Base-by-base conservation (phyloP, 2,329 filamentous ascomycete species). In the Pseudocercospora musae region DNA sequence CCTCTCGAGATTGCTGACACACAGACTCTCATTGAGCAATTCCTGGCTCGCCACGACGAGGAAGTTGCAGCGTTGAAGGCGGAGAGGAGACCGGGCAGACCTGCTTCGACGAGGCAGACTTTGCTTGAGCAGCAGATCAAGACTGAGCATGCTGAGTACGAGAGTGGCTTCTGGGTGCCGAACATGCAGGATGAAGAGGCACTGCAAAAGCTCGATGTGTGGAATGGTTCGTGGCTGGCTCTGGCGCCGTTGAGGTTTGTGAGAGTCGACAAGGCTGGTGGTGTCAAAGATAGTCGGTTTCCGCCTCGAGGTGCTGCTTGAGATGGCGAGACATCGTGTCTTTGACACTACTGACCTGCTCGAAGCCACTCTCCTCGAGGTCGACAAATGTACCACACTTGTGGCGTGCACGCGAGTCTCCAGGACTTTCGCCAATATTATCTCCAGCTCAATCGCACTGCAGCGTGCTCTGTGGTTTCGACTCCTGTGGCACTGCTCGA, bases 151-250 rank as follows among this genome's bases (percentile, higher is more conserved):
- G 89, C 89, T 69, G 95, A 99, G 79, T 91, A 90, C 68, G 84
- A 88, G 66, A 87, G 87, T 58, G 95, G 95, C 0, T 96, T 96
- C 72, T 89, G 90, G 91, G 76, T 96, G 44, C 93, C 94, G 0
- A 90, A 97, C 73, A 79, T 97, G 58, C 84, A 86, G 59, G 83
- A 87, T 46, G 80, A 83, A 44, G 84, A 87, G 53, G 92, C 88
- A 68, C 78, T 90, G 57, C 77, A 82, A 61, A 82, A 85, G 67
- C 77, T 98, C 44, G 83, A 86, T 66, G 81, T 82, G 21, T 98
- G 92, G 91, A 89, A 92, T 67, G 90, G 90, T 3, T 85, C 90
- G 25, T 98, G 94, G 94, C 84, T 90, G 8, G 89, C 89, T 70
- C 82, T 97, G 65, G 86, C 87, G 33, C 88, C 84, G 8, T 75